Evolutionary conservation across 306 rosid genomes (phyloP), one percentile per base, ranked within the genome.

Genomic region (Acacia confusa): DNA sequence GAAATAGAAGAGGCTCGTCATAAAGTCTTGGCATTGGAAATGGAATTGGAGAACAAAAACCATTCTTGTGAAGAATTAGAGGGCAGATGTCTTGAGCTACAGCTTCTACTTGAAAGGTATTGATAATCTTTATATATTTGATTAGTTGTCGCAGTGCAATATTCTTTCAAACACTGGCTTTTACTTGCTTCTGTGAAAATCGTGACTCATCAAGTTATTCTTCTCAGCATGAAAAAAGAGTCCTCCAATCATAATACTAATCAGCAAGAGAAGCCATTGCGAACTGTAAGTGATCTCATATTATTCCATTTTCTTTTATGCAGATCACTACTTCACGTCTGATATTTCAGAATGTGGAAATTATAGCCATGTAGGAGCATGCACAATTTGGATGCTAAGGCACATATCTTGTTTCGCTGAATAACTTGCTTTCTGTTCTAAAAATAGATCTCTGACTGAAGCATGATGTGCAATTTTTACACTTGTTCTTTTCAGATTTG

Each of bases 21-120:
- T 58, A 89, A 87, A 72, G 81, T 91, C 73, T 85, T 87, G 52
- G 79, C 90, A 76, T 84, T 91, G 60, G 97, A 92, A 88, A 91
- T 86, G 65, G 94, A 94, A 78, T 78, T 91, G 53, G 92, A 86
- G 82, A 84, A 83, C 75, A 92, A 86, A 82, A 84, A 82, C 45
- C 88, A 76, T 63, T 77, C 72, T 71, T 93, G 91, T 80, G 97
- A 88, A 86, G 95, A 93, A 80, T 75, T 92, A 83, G 97, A 93
- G 81, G 87, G 92, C 57, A 87, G 86, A 82, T 88, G 90, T 73
- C 83, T 90, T 86, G 99, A 95, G 83, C 83, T 89, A 61, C 97
- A 90, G 81, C 97, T 91, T 81, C 97, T 85, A 86, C 88, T 91
- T 64, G 90, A 87, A 89, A 91, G 98, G 98, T 95, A 83, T 72